Evolutionary conservation across 2,329 filamentous ascomycete genomes (phyloP).

Genomic region (Diaporthe citri): DNA sequence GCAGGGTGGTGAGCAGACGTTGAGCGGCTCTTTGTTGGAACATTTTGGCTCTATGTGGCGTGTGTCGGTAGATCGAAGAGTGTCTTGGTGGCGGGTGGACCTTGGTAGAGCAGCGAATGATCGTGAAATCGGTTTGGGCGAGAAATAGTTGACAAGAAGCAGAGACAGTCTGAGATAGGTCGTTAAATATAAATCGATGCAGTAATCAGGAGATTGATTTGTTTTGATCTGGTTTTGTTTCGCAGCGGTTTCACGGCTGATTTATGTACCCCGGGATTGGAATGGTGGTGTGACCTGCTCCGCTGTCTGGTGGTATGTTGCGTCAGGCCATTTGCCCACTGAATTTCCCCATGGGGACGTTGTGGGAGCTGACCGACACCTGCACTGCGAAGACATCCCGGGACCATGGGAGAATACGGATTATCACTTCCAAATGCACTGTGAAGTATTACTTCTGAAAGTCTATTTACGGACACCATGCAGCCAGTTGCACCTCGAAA

Average conservation of each 20-base stretch:
- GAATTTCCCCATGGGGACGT: conserved; percentile 20
- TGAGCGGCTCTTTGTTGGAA: conserved; percentile 28
- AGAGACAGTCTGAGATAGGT: not conserved
- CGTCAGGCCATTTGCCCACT: conserved; percentile 25
- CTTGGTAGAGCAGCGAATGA: not conserved
- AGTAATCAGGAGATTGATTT: not conserved
- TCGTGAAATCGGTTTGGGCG: not conserved
- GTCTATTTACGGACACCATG: not conserved
- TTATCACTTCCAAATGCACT: not conserved
- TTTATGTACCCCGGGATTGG: conserved; percentile 3
- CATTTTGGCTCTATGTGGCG: conserved; percentile 8
- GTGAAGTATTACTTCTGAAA: not conserved
- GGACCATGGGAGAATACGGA: conserved; percentile 15
- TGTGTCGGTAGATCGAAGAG: not conserved
- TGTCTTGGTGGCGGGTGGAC: not conserved
- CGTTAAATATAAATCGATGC: not conserved
- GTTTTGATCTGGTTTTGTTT: not conserved
- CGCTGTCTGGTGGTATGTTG: conserved; percentile 8
- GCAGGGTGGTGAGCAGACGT: conserved; percentile 25
- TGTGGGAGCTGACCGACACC: conserved; percentile 2
- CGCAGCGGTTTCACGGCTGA: conserved; percentile 12
- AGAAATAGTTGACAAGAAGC: not conserved
- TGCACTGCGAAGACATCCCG: conserved; percentile 15
- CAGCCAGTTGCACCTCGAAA: not conserved
- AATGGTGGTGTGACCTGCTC: conserved; percentile 18